Evolutionary conservation across 176 grass and related monocot species (phyloP).

Genomic region (Cenchrus americanus): DNA sequence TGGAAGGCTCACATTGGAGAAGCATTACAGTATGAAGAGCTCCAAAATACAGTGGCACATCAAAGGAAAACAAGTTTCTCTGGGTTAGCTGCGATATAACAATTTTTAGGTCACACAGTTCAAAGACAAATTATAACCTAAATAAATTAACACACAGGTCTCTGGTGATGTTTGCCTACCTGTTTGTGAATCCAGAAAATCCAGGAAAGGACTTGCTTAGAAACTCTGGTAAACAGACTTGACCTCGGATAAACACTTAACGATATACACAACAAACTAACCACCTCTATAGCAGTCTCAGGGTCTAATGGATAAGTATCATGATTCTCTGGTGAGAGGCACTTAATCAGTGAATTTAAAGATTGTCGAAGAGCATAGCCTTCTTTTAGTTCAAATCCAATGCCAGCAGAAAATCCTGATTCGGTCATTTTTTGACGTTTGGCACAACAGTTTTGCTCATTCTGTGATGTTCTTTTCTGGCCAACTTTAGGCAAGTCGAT

Average conservation of each 20-base stretch:
- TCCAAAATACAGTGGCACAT: slow-evolving; percentile 59
- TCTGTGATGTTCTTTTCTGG: slow-evolving; percentile 64
- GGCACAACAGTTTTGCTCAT: slow-evolving; percentile 45
- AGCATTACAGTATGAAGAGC: slow-evolving; percentile 87
- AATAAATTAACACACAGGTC: slow-evolving; percentile 17
- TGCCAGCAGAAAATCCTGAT: slow-evolving; percentile 41
- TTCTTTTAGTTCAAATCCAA: slow-evolving; percentile 43
- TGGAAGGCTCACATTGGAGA: slow-evolving; percentile 68
- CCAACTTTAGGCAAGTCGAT: slow-evolving; percentile 53
- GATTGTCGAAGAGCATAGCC: slow-evolving; percentile 48
- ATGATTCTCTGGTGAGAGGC: slow-evolving; percentile 55
- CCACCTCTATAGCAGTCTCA: slow-evolving; percentile 62
- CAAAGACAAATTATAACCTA: slow-evolving; percentile 11
- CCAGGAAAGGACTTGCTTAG: slow-evolving; percentile 81
- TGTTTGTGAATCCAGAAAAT: slow-evolving; percentile 80
- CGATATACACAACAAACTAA: slow-evolving; percentile 65
- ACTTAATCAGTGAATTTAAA: slow-evolving; percentile 58
- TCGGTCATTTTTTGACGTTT: slow-evolving; percentile 72
- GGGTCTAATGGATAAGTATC: slow-evolving; percentile 57
- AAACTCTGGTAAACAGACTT: slow-evolving; percentile 65
- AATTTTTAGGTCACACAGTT: slow-evolving; percentile 31
- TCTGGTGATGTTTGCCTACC: slow-evolving; percentile 51
- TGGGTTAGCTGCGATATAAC: slow-evolving; percentile 57
- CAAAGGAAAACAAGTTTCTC: slow-evolving; percentile 52
- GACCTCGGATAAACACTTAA: slow-evolving; percentile 55